These are phyloP conservation scores for Trametes gibbosa DNA, from an alignment of 768 basidiomycete genomes.

Conservation along the genomic window DNA sequence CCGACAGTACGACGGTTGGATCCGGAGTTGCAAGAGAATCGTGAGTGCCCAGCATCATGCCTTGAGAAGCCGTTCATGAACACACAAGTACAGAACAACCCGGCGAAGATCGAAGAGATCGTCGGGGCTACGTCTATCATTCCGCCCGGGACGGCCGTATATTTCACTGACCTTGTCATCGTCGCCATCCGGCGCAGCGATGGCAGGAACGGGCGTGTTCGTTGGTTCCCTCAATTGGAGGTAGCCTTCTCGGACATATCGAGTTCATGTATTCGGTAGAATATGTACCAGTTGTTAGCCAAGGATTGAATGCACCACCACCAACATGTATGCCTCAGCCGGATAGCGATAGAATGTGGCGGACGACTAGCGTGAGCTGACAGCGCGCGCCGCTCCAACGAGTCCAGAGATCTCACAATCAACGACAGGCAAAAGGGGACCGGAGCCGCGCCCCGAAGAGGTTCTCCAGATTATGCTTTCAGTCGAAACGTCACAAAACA, in stretches of 20 bases:
- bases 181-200: neutral
- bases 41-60: neutral
- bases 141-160: neutral
- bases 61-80: neutral
- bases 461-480: neutral
- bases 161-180: neutral
- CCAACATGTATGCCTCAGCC: too few species aligned
- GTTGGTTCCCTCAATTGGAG: slow-evolving; percentile 1
- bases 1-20: slow-evolving; percentile 1
- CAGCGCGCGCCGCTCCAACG: too few species aligned
- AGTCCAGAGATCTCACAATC: too few species aligned
- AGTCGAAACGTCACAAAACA: slow-evolving; percentile 3
- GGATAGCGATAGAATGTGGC: too few species aligned
- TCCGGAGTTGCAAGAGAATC: neutral
- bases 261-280: too few species aligned
- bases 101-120: neutral
- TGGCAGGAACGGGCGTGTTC: neutral
- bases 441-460: too few species aligned
- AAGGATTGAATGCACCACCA: too few species aligned
- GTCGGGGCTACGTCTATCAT: neutral
- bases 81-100: neutral
- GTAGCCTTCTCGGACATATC: neutral
- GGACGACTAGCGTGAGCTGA: too few species aligned
- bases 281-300: too few species aligned
- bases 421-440: too few species aligned